These are phyloP conservation scores for Ganoderma sinense DNA, from an alignment of 1,284 basidiomycete genomes.

Conservation along the genomic window DNA sequence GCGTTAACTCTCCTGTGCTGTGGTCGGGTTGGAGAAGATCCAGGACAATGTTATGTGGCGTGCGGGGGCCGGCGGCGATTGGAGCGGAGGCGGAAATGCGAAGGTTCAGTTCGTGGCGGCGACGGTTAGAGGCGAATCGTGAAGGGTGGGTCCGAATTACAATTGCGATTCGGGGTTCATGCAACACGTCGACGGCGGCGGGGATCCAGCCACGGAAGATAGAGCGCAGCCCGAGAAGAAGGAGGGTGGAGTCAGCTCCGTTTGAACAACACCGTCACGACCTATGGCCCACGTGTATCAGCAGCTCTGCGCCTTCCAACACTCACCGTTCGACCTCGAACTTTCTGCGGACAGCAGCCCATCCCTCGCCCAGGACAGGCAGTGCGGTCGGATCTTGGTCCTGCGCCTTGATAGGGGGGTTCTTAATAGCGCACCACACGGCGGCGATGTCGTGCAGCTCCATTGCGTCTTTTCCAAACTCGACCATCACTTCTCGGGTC, in stretches of 20 bases:
- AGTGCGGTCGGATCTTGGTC: constrained; percentile 25
- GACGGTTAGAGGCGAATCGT: constrained; percentile 2
- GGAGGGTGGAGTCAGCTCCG: constrained; percentile 3
- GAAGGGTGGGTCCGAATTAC: constrained; percentile 1
- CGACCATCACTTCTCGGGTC: constrained; percentile 74
- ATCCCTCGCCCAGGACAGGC: constrained; percentile 52
- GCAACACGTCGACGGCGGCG: neutral
- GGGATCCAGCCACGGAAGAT: constrained; percentile 1
- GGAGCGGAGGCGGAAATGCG: constrained; percentile 1
- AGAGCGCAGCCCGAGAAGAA: constrained; percentile 1
- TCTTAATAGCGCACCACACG: constrained; percentile 81
- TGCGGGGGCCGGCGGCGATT: neutral
- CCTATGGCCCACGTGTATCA: constrained; percentile 7
- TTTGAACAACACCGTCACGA: neutral
- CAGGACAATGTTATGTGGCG: neutral
- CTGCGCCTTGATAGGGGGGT: constrained; percentile 55
- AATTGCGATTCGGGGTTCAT: neutral
- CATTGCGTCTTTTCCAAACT: constrained; percentile 83
- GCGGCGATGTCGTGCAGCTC: constrained; percentile 87
- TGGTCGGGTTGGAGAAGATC: neutral
- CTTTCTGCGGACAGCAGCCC: constrained; percentile 57
- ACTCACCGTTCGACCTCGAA: constrained; percentile 77
- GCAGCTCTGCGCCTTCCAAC: neutral
- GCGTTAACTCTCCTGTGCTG: constrained; percentile 62
- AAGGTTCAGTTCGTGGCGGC: neutral